These are phyloP conservation scores for Sarocladium kiliense DNA, from an alignment of 2,329 filamentous ascomycete genomes.

Conservation along the genomic window DNA sequence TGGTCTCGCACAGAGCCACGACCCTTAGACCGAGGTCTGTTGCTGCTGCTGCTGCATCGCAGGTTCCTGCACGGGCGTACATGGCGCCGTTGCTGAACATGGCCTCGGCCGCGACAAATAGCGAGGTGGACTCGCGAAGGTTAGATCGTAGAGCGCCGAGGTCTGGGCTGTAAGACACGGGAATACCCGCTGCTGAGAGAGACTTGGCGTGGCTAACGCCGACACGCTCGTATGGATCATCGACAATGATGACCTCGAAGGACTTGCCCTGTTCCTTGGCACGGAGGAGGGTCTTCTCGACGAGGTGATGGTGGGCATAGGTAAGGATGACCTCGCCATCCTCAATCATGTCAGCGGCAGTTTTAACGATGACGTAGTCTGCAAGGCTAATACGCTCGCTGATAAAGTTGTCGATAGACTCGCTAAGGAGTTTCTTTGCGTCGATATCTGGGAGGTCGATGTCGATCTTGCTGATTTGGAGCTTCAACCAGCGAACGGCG, in stretches of 20 bases:
- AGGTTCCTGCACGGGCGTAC: constrained; percentile 83
- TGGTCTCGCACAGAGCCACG: constrained; percentile 84
- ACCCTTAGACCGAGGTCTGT: constrained; percentile 72
- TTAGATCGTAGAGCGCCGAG: constrained; percentile 71
- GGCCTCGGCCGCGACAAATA: constrained; percentile 85
- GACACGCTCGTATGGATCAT: constrained; percentile 54
- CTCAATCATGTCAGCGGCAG: constrained; percentile 71
- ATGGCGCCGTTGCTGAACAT: constrained; percentile 94
- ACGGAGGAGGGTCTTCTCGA: constrained; percentile 73
- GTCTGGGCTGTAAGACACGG: constrained; percentile 74
- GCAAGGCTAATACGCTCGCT: constrained; percentile 84
- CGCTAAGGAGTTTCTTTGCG: constrained; percentile 73
- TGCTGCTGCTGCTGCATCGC: constrained; percentile 79
- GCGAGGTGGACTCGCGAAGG: constrained; percentile 61
- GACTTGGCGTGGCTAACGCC: constrained; percentile 60
- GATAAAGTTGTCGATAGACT: constrained; percentile 84
- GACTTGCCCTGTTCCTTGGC: constrained; percentile 65
- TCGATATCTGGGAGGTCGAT: constrained; percentile 76
- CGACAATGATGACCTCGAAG: constrained; percentile 82
- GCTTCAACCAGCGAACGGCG: constrained; percentile 89
- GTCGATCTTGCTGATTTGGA: constrained; percentile 85
- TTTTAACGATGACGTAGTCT: constrained; percentile 76
- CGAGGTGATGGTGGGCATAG: constrained; percentile 79
- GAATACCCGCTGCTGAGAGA: constrained; percentile 62
- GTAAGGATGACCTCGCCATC: constrained; percentile 75